These are phyloP conservation scores for Alternaria tenuissima DNA, from an alignment of 2,329 filamentous ascomycete genomes.

Conservation along the genomic window DNA sequence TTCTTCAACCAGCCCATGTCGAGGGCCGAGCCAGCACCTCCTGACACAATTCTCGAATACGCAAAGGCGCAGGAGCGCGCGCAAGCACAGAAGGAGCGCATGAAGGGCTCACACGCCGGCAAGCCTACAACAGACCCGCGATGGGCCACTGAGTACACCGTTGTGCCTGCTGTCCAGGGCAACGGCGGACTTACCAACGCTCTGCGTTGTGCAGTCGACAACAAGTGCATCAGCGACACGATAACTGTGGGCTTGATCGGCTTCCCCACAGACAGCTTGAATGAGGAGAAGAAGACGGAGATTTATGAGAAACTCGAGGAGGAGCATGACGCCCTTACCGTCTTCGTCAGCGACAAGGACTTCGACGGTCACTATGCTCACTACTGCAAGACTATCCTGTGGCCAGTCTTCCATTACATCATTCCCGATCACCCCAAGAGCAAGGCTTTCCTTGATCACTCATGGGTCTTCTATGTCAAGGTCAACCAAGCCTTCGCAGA, in stretches of 20 bases:
- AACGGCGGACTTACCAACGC: slow-evolving; percentile 93
- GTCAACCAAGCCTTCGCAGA: slow-evolving; percentile 94
- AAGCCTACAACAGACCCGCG: slow-evolving; percentile 51
- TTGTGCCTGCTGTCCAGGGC: slow-evolving; percentile 86
- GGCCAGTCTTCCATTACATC: slow-evolving; percentile 98
- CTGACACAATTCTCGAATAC: slow-evolving; percentile 77
- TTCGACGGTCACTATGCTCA: slow-evolving; percentile 94
- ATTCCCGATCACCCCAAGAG: slow-evolving; percentile 98
- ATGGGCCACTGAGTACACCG: slow-evolving; percentile 79
- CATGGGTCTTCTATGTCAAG: slow-evolving; percentile 92
- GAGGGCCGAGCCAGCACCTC: slow-evolving; percentile 75
- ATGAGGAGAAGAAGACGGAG: slow-evolving; percentile 77
- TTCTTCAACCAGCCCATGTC: slow-evolving; percentile 80
- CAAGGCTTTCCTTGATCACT: slow-evolving; percentile 97
- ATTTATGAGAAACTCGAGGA: slow-evolving; percentile 83
- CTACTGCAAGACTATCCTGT: slow-evolving; percentile 97
- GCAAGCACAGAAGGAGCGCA: slow-evolving; percentile 36
- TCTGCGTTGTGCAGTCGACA: slow-evolving; percentile 76
- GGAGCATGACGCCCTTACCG: slow-evolving; percentile 82
- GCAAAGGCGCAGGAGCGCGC: slow-evolving; percentile 56
- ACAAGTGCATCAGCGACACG: slow-evolving; percentile 74
- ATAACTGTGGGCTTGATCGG: slow-evolving; percentile 93
- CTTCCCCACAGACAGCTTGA: slow-evolving; percentile 89
- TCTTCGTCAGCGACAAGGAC: slow-evolving; percentile 89
- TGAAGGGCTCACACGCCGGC: slow-evolving; percentile 19